Evolutionary conservation across 164 flowering plant species (phyloP), one percentile per base, ranked within the genome.

Genomic region (Warburgia ugandensis): DNA sequence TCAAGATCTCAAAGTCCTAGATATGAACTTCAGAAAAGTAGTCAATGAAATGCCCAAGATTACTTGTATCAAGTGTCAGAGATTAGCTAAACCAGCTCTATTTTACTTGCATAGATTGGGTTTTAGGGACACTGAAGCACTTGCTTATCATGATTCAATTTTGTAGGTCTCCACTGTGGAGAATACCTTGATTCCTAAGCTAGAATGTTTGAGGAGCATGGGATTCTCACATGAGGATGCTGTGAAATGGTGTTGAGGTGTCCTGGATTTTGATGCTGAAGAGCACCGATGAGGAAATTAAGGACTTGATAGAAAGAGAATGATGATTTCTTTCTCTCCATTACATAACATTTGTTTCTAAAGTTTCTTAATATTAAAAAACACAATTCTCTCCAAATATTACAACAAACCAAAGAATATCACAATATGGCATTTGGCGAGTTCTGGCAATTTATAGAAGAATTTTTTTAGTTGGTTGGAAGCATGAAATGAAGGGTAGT

Each of bases 41-140:
- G 68, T 94, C 73, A 88, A 80, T 52, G n/a, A 92, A 82, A 55
- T 86, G 92, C 54, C 99, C 97, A 0, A 76, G 95, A 40, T 53
- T 94, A 35, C 76, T 94, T 0, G 71, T 69, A 7, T 76, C 62
- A 2, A 76, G 76, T 59, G 84, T 76, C 1, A 55, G 62, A 23
- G 65, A 84, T 64, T 95, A 92, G 69, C 73, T 88, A 5, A 75
- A 49, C 99, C 99, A 0, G 83, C 89, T 11, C 48, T 92, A 16
- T 47, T 79, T 29, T 88, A 76, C 50, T 82, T 92, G 2, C 71
- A 73, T 46, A 66, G 84, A 38, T 86, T 88, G n/a, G 99, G 99
- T 57, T 77, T 92, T 45, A 62, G 52, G 20, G 83, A 88, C 51
- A 5, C 73, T 38, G 68, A 67, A 0, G 74, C 85, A 1, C 64